Percentiles rank a stretch among this genome's conserved stretches.
Evolutionary conservation across 352 stramenopile genomes (phyloP).

Genomic region (Pythium dissimile): DNA sequence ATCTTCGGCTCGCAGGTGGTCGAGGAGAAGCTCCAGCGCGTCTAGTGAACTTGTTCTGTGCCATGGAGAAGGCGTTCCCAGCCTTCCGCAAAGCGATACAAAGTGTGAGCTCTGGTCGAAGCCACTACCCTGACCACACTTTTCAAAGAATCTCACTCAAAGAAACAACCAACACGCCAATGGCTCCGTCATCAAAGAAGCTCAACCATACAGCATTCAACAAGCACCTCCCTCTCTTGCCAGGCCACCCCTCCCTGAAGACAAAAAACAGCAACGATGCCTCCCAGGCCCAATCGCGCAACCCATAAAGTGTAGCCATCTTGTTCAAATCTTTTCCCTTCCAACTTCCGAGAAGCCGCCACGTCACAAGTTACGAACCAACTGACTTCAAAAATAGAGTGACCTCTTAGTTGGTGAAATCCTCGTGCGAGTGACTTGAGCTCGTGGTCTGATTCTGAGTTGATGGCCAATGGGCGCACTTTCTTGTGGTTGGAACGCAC

Average conservation of each 20-base stretch:
- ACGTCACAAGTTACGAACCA: constrained; percentile 13
- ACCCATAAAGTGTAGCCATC: constrained; percentile 17
- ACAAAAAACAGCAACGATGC: no score
- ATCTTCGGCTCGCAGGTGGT: constrained; percentile 69
- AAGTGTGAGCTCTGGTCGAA: no score
- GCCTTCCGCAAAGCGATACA: neutral
- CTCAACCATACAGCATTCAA: neutral
- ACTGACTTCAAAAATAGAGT: no score
- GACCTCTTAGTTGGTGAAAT: no score
- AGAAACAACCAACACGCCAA: no score
- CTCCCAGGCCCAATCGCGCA: no score
- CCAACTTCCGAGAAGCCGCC: neutral
- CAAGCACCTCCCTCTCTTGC: no score
- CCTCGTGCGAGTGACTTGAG: neutral
- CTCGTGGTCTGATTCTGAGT: constrained; percentile 2
- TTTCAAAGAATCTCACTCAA: no score
- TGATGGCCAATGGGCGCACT: constrained; percentile 12
- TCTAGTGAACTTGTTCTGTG: constrained; percentile 19
- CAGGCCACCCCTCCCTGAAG: no score
- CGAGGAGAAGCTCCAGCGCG: constrained; percentile 43
- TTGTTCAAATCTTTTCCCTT: constrained; percentile 1
- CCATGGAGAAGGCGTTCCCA: neutral
- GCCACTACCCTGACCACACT: no score
- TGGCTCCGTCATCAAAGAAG: neutral
- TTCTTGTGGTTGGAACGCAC: constrained; percentile 21